Base-by-base conservation (phyloP, 192 early-diverging fungal genomes). In the Backusella psychrophila region DNA sequence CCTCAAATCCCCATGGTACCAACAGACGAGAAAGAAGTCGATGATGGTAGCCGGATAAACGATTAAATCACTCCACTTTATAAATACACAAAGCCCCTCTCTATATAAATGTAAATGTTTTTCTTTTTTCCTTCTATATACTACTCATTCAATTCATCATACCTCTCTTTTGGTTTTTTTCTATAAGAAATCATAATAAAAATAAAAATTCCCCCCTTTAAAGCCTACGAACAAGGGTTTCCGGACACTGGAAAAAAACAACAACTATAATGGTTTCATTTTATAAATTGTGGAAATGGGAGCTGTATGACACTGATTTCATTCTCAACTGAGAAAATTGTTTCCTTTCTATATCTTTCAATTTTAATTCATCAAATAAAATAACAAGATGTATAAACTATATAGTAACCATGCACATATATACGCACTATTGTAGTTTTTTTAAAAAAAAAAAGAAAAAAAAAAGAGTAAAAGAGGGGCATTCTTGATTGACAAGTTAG, bases 1-100 rank as follows among this genome's bases (percentile, higher is more conserved):
- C 80, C 80, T 67, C 80, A 77, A 41, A 81, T 81, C 19, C 75
- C 79, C 38, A 31, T 73, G 29, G 42, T 72, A 11, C 71, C 77
- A 35, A 35, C 35, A 7, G 66, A 68, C 29, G 35, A 68, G 29
- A 68, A 68, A 19, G 35, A 68, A 17, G 8, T 14, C 23, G 26
- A 29, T 63, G 26, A 26, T 1, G 26, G 9, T 4, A 63, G 14
- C 26, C 56, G 56, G 56, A 29, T 63, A 63, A 63, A 63, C 46
- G 46, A 49, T 49, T 49, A 49, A 49, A 49, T 49, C 46, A 49
- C 6, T 19, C 17, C 33, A 29, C 29, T 29, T 33, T 49, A 49
- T 49, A 49, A 49, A 49, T 49, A 49, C 46, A 49, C n/a, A n/a
- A n/a, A n/a, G n/a, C n/a, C n/a, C 4, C 15, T 19, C 46, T n/a